Percentiles rank a stretch among this genome's conserved stretches.
Conservation (phyloP, 208 protist species). For the Leishmania martiniquensis region DNA sequence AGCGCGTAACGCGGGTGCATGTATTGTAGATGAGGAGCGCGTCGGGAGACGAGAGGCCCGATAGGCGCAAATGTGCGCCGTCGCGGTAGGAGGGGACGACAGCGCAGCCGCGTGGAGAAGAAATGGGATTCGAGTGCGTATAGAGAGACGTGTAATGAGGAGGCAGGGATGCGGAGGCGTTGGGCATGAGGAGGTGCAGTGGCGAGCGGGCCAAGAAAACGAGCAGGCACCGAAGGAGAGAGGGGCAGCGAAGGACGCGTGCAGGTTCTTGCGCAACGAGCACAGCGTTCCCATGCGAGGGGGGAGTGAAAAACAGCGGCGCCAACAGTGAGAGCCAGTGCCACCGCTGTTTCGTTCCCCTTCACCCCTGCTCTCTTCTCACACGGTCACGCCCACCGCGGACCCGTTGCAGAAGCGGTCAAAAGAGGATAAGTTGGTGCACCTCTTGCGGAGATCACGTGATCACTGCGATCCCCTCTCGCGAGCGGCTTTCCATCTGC, state of each 20-base stretch:
- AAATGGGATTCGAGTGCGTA: not conserved
- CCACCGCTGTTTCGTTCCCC: not conserved
- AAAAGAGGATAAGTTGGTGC: too few relatives aligned
- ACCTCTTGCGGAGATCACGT: not conserved
- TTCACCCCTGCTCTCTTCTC: not conserved
- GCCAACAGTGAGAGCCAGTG: too few relatives aligned
- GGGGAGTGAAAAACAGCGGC: not conserved
- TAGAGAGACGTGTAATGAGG: not conserved
- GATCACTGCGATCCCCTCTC: not conserved
- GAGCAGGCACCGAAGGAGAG: not conserved
- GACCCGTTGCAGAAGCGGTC: not conserved
- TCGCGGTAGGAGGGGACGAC: not conserved
- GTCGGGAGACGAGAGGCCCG: not conserved
- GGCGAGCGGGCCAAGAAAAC: not conserved
- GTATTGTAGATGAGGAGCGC: not conserved
- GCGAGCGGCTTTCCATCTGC: not conserved
- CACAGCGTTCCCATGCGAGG: not conserved
- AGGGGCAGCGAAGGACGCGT: not conserved
- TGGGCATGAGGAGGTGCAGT: not conserved
- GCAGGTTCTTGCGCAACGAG: not conserved
- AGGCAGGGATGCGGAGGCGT: not conserved
- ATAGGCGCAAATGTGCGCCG: not conserved
- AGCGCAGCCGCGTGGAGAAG: not conserved
- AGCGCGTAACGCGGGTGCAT: not conserved
- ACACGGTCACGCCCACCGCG: not conserved